Evolutionary conservation across 169 alveolate genomes (phyloP).

Genomic region (Eimeria brunetti): DNA sequence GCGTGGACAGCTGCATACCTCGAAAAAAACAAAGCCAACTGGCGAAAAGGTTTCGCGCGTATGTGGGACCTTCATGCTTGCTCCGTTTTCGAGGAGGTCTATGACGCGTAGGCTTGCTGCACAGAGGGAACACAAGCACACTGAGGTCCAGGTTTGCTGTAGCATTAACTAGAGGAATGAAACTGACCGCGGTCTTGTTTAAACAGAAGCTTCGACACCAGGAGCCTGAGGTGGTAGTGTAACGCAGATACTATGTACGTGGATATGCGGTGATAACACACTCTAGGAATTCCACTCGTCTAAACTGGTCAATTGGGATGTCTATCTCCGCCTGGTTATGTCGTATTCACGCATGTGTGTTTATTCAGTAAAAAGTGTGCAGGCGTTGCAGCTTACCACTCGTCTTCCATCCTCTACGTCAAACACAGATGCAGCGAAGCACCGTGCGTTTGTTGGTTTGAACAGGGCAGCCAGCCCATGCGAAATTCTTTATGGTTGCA

Average conservation of each 20-base stretch:
- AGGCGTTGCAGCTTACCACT: slow-evolving; percentile 3
- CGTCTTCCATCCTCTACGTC: slow-evolving; percentile 79
- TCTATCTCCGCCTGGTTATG: slow-evolving; percentile 63
- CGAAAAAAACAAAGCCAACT: slow-evolving; percentile 79
- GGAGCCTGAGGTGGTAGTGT: slow-evolving; percentile 29
- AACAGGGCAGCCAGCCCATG: slow-evolving; percentile 78
- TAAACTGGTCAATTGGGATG: slow-evolving; percentile 60
- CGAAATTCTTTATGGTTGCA: slow-evolving; percentile 59
- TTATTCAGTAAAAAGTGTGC: neutral
- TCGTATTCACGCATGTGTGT: neutral
- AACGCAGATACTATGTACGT: neutral
- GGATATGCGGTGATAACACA: neutral
- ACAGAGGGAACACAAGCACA: neutral
- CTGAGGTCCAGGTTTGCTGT: neutral
- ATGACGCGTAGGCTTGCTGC: slow-evolving; percentile 74
- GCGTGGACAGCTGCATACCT: neutral
- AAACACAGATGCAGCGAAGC: slow-evolving; percentile 76
- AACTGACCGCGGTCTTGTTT: slow-evolving; percentile 75
- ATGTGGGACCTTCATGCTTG: slow-evolving; percentile 62
- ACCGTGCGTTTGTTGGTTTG: slow-evolving; percentile 69
- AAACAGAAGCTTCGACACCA: slow-evolving; percentile 76
- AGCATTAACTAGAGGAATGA: neutral
- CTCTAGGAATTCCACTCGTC: slow-evolving; percentile 80
- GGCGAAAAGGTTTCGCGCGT: slow-evolving; percentile 75
- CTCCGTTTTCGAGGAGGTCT: slow-evolving; percentile 69